Base-by-base conservation (phyloP, 176 grass and related monocot species). In the Carex cristatella region DNA sequence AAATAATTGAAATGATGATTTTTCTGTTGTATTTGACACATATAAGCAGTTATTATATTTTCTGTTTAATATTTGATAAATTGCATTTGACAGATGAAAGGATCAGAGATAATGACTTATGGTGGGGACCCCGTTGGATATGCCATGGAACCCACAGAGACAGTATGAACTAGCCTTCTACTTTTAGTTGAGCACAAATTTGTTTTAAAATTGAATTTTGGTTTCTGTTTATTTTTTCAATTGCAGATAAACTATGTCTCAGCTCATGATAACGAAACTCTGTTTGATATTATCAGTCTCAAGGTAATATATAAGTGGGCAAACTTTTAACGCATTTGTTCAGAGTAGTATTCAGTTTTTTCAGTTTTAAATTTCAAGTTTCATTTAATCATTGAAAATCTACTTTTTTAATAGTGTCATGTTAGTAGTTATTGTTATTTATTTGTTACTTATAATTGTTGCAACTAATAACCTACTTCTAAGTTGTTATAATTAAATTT, bases 231-330 rank as follows among this genome's bases (percentile, higher is more conserved):
- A 27, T 69, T 88, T 37, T 84, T 5, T 80, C 10, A 2, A 54
- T 90, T 89, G 81, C 90, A 97, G 94, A 90, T 97, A 65, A 97
- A 94, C 81, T 94, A 97, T 88, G 92, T 89, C 81, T 97, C 94
- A 87, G 94, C 94, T 71, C 94, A 97, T 93, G 94, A 97, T 71
- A 97, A 97, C 61, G 92, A 94, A 82, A 97, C 92, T 61, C 87
- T 97, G 48, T 97, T 97, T 85, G 94, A 97, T 78, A 92, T 90
- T 89, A 86, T 97, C 84, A 97, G 90, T 87, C 56, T 97, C 59
- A 97, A 97, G 94, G 94, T 97, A 89, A 83, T 46, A 77, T 54
- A 55, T 77, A 55, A 56, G 0, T 12, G 32, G 73, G 49, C 73
- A 15, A 76, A 30, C 46, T 76, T 53, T 5, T 76, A 3, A n/a